Evolutionary conservation across 2,329 filamentous ascomycete genomes (phyloP).

Genomic region (Huntiella bhutanensis): DNA sequence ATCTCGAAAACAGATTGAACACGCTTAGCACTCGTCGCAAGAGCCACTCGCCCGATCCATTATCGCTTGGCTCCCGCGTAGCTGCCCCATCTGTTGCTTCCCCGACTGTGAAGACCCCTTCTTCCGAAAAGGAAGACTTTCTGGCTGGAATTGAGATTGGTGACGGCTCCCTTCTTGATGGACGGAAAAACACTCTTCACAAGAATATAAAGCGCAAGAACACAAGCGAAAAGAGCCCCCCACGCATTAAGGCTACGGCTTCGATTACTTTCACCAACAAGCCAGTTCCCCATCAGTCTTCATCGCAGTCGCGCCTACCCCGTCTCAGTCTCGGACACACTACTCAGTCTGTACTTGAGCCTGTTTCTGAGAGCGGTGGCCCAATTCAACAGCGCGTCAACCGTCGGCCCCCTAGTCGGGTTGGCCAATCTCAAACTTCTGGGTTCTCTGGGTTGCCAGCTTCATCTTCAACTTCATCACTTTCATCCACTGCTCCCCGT

Average conservation of each 20-base stretch:
- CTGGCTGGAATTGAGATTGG: constrained; percentile 75
- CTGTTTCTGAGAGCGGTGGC: constrained; percentile 76
- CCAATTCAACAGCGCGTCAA: constrained; percentile 37
- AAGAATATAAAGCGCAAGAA: constrained; percentile 82
- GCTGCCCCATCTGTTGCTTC: background rate
- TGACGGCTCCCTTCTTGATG: constrained; percentile 62
- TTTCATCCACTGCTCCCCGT: constrained; percentile 27
- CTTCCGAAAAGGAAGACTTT: constrained; percentile 53
- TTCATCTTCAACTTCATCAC: constrained; percentile 29
- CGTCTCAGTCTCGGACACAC: constrained; percentile 44
- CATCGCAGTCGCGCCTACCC: constrained; percentile 49
- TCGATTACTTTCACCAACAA: constrained; percentile 87
- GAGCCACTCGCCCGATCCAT: constrained; percentile 34
- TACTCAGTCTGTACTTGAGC: constrained; percentile 62
- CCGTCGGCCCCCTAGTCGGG: constrained; percentile 45
- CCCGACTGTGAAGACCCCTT: constrained; percentile 14
- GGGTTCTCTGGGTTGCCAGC: constrained; percentile 46
- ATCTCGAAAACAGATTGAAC: constrained; percentile 50
- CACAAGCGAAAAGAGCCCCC: constrained; percentile 47
- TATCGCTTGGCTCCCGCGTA: background rate
- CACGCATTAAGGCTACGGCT: constrained; percentile 53
- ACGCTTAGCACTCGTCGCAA: constrained; percentile 46
- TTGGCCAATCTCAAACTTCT: constrained; percentile 50
- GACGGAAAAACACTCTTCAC: constrained; percentile 65
- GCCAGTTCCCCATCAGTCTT: constrained; percentile 22